phyloP scores from a whole-genome alignment of 768 basidiomycete species.

The Boletus huronensis region DNA sequence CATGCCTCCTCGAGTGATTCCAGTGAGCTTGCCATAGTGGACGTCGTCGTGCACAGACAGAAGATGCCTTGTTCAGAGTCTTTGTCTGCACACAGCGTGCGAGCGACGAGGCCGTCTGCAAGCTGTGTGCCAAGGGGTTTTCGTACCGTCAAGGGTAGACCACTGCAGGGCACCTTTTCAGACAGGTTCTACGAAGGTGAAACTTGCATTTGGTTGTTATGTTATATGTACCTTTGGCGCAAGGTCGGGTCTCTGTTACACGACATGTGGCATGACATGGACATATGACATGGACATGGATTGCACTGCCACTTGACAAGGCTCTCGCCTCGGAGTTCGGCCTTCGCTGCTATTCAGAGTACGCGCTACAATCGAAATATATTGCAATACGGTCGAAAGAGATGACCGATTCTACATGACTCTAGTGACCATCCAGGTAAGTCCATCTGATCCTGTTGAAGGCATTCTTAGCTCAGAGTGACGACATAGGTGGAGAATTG shows the following conservation, averaged over 20 bases:
- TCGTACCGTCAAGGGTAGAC: background rate
- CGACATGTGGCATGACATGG: slow-evolving; percentile 13
- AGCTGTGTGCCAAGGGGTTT: background rate
- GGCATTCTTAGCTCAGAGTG: background rate
- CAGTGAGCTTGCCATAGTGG: slow-evolving; percentile 22
- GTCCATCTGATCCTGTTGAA: background rate
- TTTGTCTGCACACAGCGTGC: slow-evolving; percentile 3
- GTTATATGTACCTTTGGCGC: background rate
- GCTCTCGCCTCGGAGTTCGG: background rate
- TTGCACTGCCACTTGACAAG: slow-evolving; percentile 17
- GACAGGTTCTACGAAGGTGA: slow-evolving; percentile 1
- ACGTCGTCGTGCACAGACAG: background rate
- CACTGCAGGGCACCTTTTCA: background rate
- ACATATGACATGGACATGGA: background rate
- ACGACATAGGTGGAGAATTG: slow-evolving; percentile 24
- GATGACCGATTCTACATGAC: slow-evolving; percentile 4
- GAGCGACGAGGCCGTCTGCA: slow-evolving; percentile 4
- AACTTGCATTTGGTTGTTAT: slow-evolving; percentile 12
- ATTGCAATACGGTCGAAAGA: background rate
- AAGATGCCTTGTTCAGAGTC: background rate
- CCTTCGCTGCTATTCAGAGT: background rate
- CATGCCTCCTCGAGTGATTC: slow-evolving; percentile 32
- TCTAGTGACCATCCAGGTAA: slow-evolving; percentile 15
- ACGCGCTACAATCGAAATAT: background rate
- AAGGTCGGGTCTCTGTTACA: background rate